Conservation (phyloP, 2,329 filamentous ascomycete genomes). For the Sordariomycetes sp. region DNA sequence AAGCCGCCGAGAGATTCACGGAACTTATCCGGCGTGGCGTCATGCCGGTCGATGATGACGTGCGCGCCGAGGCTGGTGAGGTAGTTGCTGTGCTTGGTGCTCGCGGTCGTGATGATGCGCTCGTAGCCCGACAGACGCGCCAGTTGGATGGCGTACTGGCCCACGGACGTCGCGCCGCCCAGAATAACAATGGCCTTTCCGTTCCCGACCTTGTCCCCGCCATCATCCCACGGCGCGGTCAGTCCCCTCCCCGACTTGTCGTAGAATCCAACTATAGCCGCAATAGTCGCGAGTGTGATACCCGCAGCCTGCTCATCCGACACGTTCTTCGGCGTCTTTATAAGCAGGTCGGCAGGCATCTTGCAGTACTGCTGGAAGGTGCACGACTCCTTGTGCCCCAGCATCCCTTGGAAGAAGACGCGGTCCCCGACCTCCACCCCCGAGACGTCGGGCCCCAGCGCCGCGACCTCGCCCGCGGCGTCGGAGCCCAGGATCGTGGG, state of each 20-base stretch:
- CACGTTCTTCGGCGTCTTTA: slow-evolving; percentile 15
- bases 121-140: slow-evolving; percentile 6
- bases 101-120: slow-evolving; percentile 8
- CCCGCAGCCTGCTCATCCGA: slow-evolving; percentile 15
- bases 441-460: slow-evolving; percentile 1
- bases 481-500: slow-evolving; percentile 9
- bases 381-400: slow-evolving; percentile 13
- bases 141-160: slow-evolving; percentile 7
- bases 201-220: slow-evolving; percentile 10
- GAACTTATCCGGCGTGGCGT: slow-evolving; percentile 10
- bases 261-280: background rate
- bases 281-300: background rate
- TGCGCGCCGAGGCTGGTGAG: slow-evolving; percentile 5
- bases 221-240: slow-evolving; percentile 15
- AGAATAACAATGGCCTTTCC: slow-evolving; percentile 13
- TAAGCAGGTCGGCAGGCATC: slow-evolving; percentile 16
- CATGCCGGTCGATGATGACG: slow-evolving; percentile 13
- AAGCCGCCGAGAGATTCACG: slow-evolving; percentile 11
- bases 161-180: slow-evolving; percentile 16
- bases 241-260: slow-evolving; percentile 6
- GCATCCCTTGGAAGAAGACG: slow-evolving; percentile 19
- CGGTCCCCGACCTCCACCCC: slow-evolving; percentile 8
- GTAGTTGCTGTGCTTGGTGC: slow-evolving; percentile 7
- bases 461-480: slow-evolving; percentile 6
- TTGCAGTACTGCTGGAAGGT: slow-evolving; percentile 23